Base-by-base conservation (phyloP, 2,329 filamentous ascomycete species). In the Diaporthe aspalathi region DNA sequence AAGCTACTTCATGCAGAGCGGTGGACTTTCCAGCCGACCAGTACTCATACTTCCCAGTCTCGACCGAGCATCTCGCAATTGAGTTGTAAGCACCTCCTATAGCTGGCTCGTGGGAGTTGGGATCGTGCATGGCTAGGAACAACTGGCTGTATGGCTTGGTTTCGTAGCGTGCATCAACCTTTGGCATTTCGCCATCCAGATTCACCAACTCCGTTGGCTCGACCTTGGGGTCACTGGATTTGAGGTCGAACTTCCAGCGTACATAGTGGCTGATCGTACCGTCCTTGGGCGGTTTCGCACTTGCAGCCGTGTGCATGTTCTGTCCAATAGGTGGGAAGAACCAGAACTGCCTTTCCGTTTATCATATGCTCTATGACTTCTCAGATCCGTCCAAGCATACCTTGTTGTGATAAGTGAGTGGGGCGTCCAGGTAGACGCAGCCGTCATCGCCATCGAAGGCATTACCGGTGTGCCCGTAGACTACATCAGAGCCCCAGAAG, bases 41-140 rank as follows among this genome's bases (percentile, higher is more conserved):
- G 8, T 70, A 67, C 29, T 70, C 50, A 60, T 67, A 60, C 24
- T 35, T 57, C 7, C 68, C 68, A 16, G 52, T 65, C 52, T 70
- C 24, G 12, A 70, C 60, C 6, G 68, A 70, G 24, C 68, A 70
- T 22, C 43, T 70, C n/a, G 52, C 68, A 50, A 70, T 57, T 2
- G 60, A 70, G 29, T 70, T 70, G 24, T 56, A 70, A n/a, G 68
- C 60, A 24, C 50, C 68, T 22, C 67, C 60, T 16, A 67, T 43
- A 24, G 50, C 68, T 29, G 60, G 68, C 32, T 70, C 67, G 27
- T 67, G 60, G 62, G 60, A 70, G 52, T 67, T 60, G 6, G 60
- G 60, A 22, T 70, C 68, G 7, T 70, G 68, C 68, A 70, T 70
- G 17, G 68, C 68, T n/a, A 70, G 62, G 62, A 70, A 52, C 9